Conservation (phyloP, 2,329 filamentous ascomycete genomes). For the Xylaria polymorpha region DNA sequence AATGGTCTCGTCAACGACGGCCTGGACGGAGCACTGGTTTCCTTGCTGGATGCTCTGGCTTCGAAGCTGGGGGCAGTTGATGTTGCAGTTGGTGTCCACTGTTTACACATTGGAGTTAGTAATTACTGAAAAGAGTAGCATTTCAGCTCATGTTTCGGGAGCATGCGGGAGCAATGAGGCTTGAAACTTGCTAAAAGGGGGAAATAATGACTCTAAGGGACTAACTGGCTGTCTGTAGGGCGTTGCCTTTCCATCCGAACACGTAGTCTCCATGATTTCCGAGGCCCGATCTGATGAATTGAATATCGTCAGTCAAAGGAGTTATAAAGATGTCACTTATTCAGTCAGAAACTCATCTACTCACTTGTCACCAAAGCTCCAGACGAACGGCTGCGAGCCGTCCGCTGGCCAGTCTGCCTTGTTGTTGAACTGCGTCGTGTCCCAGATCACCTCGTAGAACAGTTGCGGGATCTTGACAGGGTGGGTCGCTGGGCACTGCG, state of each 20-base stretch:
- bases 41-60: conserved; percentile 32
- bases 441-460: conserved; percentile 70
- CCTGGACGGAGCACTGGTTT: conserved; percentile 35
- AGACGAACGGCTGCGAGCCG: conserved; percentile 45
- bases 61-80: conserved; percentile 31
- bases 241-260: conserved; percentile 39
- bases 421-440: conserved; percentile 48
- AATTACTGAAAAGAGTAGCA: no score
- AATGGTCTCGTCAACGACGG: conserved; percentile 28
- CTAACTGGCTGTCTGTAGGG: conserved; percentile 37
- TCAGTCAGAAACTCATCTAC: no score
- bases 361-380: conserved; percentile 40
- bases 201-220: no score
- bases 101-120: no score
- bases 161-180: no score
- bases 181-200: no score
- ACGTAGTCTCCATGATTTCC: conserved; percentile 40
- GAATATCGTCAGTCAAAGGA: background rate
- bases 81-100: conserved; percentile 39
- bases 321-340: no score
- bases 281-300: conserved; percentile 2
- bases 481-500: conserved; percentile 59
- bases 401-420: conserved; percentile 44
- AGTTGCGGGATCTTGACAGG: conserved; percentile 67
- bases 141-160: no score